Evolutionary conservation across 2,329 filamentous ascomycete species (phyloP).

Genomic region (Alternaria ventricosa): DNA sequence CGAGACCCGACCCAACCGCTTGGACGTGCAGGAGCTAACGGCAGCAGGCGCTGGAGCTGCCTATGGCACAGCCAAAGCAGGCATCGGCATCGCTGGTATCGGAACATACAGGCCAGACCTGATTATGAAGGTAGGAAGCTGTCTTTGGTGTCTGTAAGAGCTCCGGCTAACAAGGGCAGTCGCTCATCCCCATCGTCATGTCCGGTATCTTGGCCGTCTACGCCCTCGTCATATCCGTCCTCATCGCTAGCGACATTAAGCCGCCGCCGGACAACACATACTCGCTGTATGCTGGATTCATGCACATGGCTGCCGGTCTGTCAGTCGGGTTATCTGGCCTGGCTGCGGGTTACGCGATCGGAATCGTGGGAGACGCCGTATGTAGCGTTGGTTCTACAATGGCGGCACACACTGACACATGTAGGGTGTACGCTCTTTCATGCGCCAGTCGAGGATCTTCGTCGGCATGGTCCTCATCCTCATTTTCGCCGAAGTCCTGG

Average conservation of each 20-base stretch:
- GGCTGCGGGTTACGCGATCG: constrained; percentile 71
- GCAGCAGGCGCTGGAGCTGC: constrained; percentile 72
- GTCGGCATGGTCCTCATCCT: constrained; percentile 98
- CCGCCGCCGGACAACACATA: constrained; percentile 72
- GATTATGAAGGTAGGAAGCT: constrained; percentile 78
- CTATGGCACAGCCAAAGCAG: constrained; percentile 87
- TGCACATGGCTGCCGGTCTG: constrained; percentile 90
- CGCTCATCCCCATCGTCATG: constrained; percentile 91
- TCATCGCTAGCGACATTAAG: constrained; percentile 88
- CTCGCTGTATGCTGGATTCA: constrained; percentile 88
- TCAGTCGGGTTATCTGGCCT: constrained; percentile 66
- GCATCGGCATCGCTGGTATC: constrained; percentile 85
- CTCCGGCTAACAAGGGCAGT: constrained; percentile 59
- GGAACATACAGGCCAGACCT: constrained; percentile 84
- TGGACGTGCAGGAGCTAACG: constrained; percentile 25
- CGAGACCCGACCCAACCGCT: constrained; percentile 38
- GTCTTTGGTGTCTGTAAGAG: neutral
- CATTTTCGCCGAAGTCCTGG: constrained; percentile 97
- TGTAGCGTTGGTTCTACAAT: constrained; percentile 30
- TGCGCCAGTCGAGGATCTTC: constrained; percentile 94
- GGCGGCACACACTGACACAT: constrained; percentile 20
- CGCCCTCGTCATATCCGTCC: constrained; percentile 92
- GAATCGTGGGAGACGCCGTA: constrained; percentile 90
- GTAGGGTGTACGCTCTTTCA: constrained; percentile 85
- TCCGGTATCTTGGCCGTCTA: constrained; percentile 99